Base-by-base conservation (phyloP, 2,329 filamentous ascomycete species). In the Colletotrichum musicola region DNA sequence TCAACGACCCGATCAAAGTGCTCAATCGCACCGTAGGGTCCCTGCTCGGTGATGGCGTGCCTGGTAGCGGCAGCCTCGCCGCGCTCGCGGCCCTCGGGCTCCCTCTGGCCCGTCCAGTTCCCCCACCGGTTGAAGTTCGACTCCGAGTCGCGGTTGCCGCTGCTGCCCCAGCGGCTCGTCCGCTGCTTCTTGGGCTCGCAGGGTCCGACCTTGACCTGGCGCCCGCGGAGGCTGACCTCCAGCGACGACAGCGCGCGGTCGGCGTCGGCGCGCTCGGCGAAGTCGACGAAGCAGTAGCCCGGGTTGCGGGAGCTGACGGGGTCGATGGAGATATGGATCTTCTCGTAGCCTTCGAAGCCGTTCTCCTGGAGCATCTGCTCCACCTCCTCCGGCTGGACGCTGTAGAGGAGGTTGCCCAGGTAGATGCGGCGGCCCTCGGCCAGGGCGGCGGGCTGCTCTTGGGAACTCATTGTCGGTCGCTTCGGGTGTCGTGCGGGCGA, bases 231-330 rank as follows among this genome's bases (percentile, higher is more conserved):
- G 13, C 83, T 79, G 20, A 81, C 81, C 18, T 85, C 86, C 63
- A 93, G 80, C 13, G 84, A 81, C n/a, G 78, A 74, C 76, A 93
- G 88, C 1, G 88, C 89, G 1, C 77, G 77, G 4, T 87, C 82
- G 3, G 90, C 90, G 35, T 88, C 81, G 30, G 87, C 86, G 53
- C 83, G 83, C 54, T 82, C 84, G 53, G 78, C 77, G 65, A 93
- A 87, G 74, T 93, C 91, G 53, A 93, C 87, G 73, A 94, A 93
- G 80, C 91, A 93, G 80, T 93, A 93, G 44, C 89, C 91, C 0
- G 90, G 90, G 76, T 93, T 93, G 51, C 90, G 84, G 47, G 86
- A 88, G 35, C 87, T 91, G 77, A 91, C 88, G 1, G 89, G 86
- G 73, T 93, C 90, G 61, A 91, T 84, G 1, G 89, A 90, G 73